Evolutionary conservation across 2,329 filamentous ascomycete species (phyloP).

Genomic region (Tolypocladium paradoxum): DNA sequence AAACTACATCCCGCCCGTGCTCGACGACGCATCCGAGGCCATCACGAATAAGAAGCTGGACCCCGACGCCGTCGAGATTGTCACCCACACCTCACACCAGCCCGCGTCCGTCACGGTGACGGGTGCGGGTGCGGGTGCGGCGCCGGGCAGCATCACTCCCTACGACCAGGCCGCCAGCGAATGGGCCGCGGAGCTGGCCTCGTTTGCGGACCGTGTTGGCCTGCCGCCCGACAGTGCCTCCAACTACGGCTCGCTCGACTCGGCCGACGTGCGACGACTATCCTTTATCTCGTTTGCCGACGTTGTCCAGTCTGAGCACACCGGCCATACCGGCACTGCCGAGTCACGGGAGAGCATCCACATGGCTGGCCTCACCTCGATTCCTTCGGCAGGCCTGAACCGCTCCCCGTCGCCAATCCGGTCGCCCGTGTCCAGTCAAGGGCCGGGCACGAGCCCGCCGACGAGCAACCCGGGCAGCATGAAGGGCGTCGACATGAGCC

Average conservation of each 20-base stretch:
- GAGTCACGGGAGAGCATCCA: constrained; percentile 61
- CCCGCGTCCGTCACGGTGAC: constrained; percentile 61
- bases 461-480: constrained; percentile 66
- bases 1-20: constrained; percentile 82
- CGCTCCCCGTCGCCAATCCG: constrained; percentile 72
- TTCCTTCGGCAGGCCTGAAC: constrained; percentile 40
- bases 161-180: constrained; percentile 33
- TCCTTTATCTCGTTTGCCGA: constrained; percentile 97
- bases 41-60: constrained; percentile 81
- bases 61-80: constrained; percentile 84
- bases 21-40: constrained; percentile 83
- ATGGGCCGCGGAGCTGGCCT: constrained; percentile 48
- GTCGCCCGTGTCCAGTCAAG: constrained; percentile 66
- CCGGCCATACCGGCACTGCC: constrained; percentile 36
- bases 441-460: constrained; percentile 57
- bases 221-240: constrained; percentile 50
- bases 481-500: constrained; percentile 63
- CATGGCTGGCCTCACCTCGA: constrained; percentile 53
- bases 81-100: constrained; percentile 77
- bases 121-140: constrained; percentile 32
- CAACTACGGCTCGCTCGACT: constrained; percentile 68
- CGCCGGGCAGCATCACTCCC: constrained; percentile 12
- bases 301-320: constrained; percentile 78
- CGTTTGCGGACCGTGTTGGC: constrained; percentile 36
- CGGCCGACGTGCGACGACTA: constrained; percentile 65